Conservation (phyloP, 2,329 filamentous ascomycete genomes). For the Fusarium papillatum region DNA sequence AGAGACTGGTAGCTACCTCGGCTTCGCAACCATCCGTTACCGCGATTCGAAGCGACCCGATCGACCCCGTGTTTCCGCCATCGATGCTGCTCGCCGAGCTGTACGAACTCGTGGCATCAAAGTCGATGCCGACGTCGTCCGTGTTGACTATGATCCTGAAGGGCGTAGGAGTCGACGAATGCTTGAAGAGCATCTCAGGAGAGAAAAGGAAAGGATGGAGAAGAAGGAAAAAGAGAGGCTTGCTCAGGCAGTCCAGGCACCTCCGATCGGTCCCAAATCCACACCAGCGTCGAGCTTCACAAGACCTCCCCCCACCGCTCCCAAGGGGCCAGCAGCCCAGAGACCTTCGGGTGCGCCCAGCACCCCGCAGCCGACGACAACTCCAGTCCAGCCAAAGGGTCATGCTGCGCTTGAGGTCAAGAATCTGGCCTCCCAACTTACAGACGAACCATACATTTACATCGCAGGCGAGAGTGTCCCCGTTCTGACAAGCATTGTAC, state of each 20-base stretch:
- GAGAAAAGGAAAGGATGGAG: slow-evolving; percentile 74
- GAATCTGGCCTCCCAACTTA: slow-evolving; percentile 77
- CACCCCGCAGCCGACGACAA: slow-evolving; percentile 49
- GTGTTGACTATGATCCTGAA: slow-evolving; percentile 91
- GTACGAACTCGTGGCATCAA: slow-evolving; percentile 82
- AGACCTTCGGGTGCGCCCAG: slow-evolving; percentile 51
- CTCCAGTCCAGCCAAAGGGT: slow-evolving; percentile 38
- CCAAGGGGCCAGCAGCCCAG: slow-evolving; percentile 82
- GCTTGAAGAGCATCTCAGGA: slow-evolving; percentile 80
- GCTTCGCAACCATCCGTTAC: slow-evolving; percentile 93
- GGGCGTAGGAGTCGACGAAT: slow-evolving; percentile 85
- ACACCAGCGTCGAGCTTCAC: slow-evolving; percentile 45
- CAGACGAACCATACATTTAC: slow-evolving; percentile 89
- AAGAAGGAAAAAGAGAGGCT: slow-evolving; percentile 61
- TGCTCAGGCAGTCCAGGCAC: slow-evolving; percentile 49
- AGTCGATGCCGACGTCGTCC: slow-evolving; percentile 82
- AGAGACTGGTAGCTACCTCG: slow-evolving; percentile 92
- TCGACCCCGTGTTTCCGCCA: slow-evolving; percentile 70
- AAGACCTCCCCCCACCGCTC: slow-evolving; percentile 82
- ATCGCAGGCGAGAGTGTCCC: slow-evolving; percentile 90
- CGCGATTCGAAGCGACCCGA: slow-evolving; percentile 73
- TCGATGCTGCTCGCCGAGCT: slow-evolving; percentile 85
- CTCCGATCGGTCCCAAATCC: slow-evolving; percentile 55
- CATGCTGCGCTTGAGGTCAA: slow-evolving; percentile 73
- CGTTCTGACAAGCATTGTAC: slow-evolving; percentile 85